A percentile compares a stretch with the other conserved stretches of the same genome.
Evolutionary conservation across 2,329 filamentous ascomycete species (phyloP).

Genomic region (Lanzia echinophila): DNA sequence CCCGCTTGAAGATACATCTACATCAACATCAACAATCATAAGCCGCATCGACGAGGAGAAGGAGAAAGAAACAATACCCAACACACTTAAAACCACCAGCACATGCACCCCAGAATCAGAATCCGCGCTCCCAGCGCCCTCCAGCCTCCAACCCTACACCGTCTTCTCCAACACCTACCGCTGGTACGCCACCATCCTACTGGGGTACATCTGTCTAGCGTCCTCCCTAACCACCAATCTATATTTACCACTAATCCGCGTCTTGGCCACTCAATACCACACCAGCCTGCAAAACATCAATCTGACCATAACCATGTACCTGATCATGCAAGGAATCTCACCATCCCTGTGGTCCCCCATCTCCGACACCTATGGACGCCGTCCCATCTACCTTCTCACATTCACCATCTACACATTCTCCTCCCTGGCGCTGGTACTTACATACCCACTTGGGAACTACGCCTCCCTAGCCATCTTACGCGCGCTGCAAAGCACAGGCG

Average conservation of each 20-base stretch:
- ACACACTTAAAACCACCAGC: too few species aligned
- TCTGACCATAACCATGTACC: conserved; percentile 10
- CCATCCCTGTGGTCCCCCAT: conserved; percentile 46
- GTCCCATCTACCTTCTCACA: conserved; percentile 42
- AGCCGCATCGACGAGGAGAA: too few species aligned
- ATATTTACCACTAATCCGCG: conserved; percentile 20
- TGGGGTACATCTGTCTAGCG: background rate
- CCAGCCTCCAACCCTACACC: background rate
- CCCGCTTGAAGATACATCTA: too few species aligned
- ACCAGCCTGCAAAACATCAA: conserved; percentile 10
- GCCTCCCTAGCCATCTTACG: conserved; percentile 45
- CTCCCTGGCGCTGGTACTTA: conserved; percentile 42
- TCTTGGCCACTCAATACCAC: conserved; percentile 19
- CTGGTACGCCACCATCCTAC: background rate
- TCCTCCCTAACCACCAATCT: conserved; percentile 8
- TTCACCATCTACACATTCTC: conserved; percentile 46
- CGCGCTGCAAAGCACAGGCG: conserved; percentile 52
- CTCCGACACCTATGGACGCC: conserved; percentile 45
- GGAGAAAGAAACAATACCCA: too few species aligned
- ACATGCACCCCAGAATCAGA: too few species aligned
- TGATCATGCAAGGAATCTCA: conserved; percentile 44
- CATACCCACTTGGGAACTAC: conserved; percentile 38
- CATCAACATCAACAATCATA: too few species aligned
- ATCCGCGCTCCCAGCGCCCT: too few species aligned
- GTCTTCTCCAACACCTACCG: background rate